These are phyloP conservation scores for Aegilops umbellulata DNA, from an alignment of 176 grass and related monocot genomes.

Conservation along the genomic window DNA sequence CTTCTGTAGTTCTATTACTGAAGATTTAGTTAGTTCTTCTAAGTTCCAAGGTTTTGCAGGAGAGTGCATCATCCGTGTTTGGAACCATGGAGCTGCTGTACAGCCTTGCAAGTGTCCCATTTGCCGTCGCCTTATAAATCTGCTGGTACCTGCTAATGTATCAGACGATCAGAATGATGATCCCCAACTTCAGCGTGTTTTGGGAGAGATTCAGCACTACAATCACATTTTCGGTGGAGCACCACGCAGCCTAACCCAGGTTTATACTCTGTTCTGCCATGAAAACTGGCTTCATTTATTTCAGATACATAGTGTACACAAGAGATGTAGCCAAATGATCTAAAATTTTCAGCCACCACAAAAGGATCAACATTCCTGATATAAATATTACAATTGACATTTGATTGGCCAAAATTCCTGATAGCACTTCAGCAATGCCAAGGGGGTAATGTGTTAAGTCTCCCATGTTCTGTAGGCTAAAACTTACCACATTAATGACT, in stretches of 20 bases:
- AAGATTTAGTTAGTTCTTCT: not conserved
- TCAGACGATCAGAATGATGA: constrained; percentile 33
- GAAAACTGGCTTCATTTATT: not conserved
- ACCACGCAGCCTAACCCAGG: constrained; percentile 75
- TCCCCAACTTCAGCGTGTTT: constrained; percentile 44
- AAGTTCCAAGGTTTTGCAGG: constrained; percentile 40
- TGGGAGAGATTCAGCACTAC: constrained; percentile 67
- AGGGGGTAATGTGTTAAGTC: not conserved
- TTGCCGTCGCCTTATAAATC: constrained; percentile 75
- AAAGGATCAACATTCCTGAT: no score
- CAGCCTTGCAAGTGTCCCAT: constrained; percentile 96
- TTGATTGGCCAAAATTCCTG: not conserved
- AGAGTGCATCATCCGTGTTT: constrained; percentile 81
- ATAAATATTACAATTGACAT: not conserved
- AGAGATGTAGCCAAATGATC: no score
- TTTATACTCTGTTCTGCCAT: constrained; percentile 23
- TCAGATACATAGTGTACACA: no score
- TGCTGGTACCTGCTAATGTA: constrained; percentile 69
- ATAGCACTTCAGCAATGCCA: not conserved
- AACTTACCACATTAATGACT: not conserved
- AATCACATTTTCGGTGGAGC: constrained; percentile 74
- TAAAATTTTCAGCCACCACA: no score
- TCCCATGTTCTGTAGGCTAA: not conserved
- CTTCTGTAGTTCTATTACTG: not conserved
- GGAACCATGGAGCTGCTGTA: constrained; percentile 68